Conservation (phyloP, 148 eudicot species). For the Persicaria tinctoria region DNA sequence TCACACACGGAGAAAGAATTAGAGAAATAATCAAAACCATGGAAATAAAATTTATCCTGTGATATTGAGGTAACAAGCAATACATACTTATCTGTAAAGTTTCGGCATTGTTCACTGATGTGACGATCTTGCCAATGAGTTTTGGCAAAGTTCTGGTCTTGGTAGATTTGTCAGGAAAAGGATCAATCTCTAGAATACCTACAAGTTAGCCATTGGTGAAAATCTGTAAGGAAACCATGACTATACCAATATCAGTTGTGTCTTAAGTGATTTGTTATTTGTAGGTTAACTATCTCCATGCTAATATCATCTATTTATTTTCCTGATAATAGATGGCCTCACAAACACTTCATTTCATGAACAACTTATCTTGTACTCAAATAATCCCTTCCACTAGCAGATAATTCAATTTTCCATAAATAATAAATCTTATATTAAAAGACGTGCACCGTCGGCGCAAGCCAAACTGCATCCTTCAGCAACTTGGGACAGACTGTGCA, state of each 20-base stretch:
- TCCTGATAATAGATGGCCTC: neutral
- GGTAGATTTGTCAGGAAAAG: constrained; percentile 6
- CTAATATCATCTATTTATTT: neutral
- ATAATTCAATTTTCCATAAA: neutral
- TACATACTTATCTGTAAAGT: constrained; percentile 7
- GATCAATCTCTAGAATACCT: neutral
- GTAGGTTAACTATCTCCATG: neutral
- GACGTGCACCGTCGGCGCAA: constrained; percentile 23
- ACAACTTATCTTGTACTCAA: neutral
- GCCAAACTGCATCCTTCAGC: constrained; percentile 23
- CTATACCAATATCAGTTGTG: too few relatives aligned
- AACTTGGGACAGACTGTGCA: constrained; percentile 35
- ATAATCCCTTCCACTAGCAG: neutral
- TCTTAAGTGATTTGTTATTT: neutral
- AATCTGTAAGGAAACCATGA: neutral
- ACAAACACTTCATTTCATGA: neutral
- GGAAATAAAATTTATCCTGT: neutral
- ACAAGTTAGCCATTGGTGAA: neutral
- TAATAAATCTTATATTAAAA: neutral
- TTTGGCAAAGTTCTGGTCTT: constrained; percentile 1
- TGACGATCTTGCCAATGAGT: neutral
- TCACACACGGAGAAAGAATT: neutral
- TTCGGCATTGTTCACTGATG: constrained; percentile 2
- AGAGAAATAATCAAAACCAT: neutral
- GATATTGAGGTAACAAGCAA: neutral